Evolutionary conservation across 1,284 basidiomycete species (phyloP).

Genomic region (Chondrostereum purpureum): DNA sequence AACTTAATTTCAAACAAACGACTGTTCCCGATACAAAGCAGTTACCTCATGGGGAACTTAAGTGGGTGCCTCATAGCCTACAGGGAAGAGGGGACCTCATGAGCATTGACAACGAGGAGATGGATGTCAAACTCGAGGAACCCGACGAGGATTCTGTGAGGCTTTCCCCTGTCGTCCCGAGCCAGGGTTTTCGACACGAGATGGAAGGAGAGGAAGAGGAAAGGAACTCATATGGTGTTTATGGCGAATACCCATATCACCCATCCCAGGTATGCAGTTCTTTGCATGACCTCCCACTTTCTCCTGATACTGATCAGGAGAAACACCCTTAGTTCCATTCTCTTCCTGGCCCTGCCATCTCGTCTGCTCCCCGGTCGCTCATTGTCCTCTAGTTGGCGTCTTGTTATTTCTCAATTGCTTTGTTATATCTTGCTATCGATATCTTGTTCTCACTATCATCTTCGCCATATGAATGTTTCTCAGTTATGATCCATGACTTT

Average conservation of each 20-base stretch:
- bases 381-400: neutral
- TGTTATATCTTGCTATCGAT: neutral
- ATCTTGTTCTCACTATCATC: too few species aligned
- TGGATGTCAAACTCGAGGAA: neutral
- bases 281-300: too few species aligned
- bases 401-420: neutral
- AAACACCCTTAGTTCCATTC: neutral
- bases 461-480: too few species aligned
- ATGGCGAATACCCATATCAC: neutral
- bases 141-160: neutral
- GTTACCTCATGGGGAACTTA: conserved; percentile 3
- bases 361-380: neutral
- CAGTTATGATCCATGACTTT: too few species aligned
- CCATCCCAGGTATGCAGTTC: neutral
- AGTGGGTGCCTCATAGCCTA: conserved; percentile 12
- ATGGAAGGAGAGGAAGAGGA: neutral
- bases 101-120: neutral
- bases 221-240: neutral
- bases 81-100: neutral
- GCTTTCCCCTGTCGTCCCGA: neutral
- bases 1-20: conserved; percentile 9
- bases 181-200: neutral
- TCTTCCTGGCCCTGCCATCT: neutral
- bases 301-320: too few species aligned
- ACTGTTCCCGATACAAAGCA: conserved; percentile 3